A percentile compares a stretch with the other conserved stretches of the same genome.
Conservation (phyloP, 108 stramenopile species). For the Pseudonitzschia multistriata region DNA sequence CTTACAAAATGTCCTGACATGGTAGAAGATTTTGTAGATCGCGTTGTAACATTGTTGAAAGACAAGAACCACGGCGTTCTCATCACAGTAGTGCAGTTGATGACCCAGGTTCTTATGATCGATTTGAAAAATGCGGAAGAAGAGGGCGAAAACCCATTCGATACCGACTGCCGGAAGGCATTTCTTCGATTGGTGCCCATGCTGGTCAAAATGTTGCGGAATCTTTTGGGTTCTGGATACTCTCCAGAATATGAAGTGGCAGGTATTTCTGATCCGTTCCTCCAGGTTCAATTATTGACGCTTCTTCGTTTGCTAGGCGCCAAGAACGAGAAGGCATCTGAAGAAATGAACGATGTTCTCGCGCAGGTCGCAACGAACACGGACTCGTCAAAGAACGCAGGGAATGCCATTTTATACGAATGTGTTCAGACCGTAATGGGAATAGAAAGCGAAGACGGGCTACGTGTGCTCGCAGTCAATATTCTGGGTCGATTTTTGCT, state of each 20-base stretch:
- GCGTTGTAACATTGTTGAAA: constrained; percentile 84
- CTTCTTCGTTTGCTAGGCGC: constrained; percentile 87
- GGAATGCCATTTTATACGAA: constrained; percentile 99
- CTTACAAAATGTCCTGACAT: constrained; percentile 93
- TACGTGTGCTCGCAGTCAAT: constrained; percentile 96
- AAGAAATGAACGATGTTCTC: constrained; percentile 97
- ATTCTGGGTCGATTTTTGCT: constrained; percentile 97
- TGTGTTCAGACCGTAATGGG: constrained; percentile 98
- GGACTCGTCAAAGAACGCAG: constrained; percentile 96
- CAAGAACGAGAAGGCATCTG: constrained; percentile 78
- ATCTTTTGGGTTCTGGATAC: constrained; percentile 89
- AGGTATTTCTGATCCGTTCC: constrained; percentile 94
- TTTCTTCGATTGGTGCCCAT: constrained; percentile 87
- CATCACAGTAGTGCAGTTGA: constrained; percentile 92
- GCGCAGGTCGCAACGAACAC: constrained; percentile 99
- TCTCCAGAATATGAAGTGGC: constrained; percentile 95
- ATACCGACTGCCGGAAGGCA: constrained; percentile 60
- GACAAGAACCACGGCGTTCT: constrained; percentile 96
- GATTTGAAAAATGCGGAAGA: constrained; percentile 64
- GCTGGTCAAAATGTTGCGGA: constrained; percentile 90
- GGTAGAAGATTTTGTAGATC: constrained; percentile 95
- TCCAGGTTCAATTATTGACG: constrained; percentile 93
- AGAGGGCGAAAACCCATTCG: constrained; percentile 52
- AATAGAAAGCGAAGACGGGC: constrained; percentile 92
- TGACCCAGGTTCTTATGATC: constrained; percentile 87